Conservation (phyloP, 306 rosid genomes). For the Inga oerstediana region DNA sequence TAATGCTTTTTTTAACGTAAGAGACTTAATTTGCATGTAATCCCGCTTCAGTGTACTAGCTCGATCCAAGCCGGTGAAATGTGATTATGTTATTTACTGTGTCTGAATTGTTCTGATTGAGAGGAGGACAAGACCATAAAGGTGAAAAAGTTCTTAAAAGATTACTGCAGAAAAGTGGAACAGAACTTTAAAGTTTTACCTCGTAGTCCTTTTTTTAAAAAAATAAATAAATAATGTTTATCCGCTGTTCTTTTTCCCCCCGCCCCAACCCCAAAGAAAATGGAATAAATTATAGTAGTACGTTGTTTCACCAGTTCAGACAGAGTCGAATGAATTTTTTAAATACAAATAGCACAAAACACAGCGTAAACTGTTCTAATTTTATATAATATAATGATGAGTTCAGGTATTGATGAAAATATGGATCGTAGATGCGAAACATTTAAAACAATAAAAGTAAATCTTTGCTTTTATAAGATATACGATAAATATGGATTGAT, state of each 20-base stretch:
- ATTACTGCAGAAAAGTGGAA: background rate
- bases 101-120: background rate
- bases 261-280: no score
- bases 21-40: background rate
- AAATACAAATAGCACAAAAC: no score
- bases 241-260: no score
- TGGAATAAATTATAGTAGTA: no score
- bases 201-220: background rate
- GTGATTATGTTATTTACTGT: background rate
- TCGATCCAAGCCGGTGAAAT: background rate
- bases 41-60: background rate
- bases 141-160: background rate
- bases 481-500: no score
- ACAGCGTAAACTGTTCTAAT: no score
- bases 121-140: constrained; percentile 3
- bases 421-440: background rate
- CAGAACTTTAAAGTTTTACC: background rate
- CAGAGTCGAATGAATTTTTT: no score
- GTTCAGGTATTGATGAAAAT: background rate
- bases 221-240: no score
- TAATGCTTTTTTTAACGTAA: background rate
- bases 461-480: background rate
- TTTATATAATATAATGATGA: background rate
- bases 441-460: background rate
- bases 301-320: no score